Conservation (phyloP, 2,329 filamentous ascomycete genomes). For the Aspergillus sp. region DNA sequence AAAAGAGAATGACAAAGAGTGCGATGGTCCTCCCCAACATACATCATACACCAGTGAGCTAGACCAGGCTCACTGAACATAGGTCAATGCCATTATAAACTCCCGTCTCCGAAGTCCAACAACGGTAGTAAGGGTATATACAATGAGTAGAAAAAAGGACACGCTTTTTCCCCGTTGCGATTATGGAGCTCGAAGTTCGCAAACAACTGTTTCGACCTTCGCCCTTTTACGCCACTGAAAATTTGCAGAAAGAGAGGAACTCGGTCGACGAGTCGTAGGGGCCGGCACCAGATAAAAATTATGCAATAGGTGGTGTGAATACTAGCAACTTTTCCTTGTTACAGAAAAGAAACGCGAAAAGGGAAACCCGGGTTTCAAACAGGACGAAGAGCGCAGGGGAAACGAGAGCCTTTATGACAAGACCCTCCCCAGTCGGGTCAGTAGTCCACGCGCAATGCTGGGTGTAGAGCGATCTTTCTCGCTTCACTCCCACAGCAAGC, state of each 20-base stretch:
- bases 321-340: conserved; percentile 23
- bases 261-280: conserved; percentile 21
- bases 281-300: conserved; percentile 14
- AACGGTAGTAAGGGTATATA: conserved; percentile 30
- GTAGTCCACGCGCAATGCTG: conserved; percentile 33
- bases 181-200: conserved; percentile 17
- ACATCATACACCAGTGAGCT: conserved; percentile 31
- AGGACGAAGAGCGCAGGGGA: conserved; percentile 10
- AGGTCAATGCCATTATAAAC: conserved; percentile 23
- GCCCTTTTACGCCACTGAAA: conserved; percentile 16
- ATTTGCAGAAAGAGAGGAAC: conserved; percentile 16
- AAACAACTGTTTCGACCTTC: conserved; percentile 21
- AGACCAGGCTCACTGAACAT: conserved; percentile 19
- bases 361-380: not conserved
- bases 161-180: conserved; percentile 29
- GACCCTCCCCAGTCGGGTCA: conserved; percentile 20
- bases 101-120: conserved; percentile 25
- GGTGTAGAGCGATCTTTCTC: conserved; percentile 35
- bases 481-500: conserved; percentile 43
- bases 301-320: conserved; percentile 15
- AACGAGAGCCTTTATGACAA: not conserved
- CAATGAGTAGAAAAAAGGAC: conserved; percentile 23
- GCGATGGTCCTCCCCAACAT: conserved; percentile 28
- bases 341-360: conserved; percentile 23
- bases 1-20: conserved; percentile 20